phyloP scores from a whole-genome alignment of 2,329 filamentous ascomycete species.

The Penicillium sp. region DNA sequence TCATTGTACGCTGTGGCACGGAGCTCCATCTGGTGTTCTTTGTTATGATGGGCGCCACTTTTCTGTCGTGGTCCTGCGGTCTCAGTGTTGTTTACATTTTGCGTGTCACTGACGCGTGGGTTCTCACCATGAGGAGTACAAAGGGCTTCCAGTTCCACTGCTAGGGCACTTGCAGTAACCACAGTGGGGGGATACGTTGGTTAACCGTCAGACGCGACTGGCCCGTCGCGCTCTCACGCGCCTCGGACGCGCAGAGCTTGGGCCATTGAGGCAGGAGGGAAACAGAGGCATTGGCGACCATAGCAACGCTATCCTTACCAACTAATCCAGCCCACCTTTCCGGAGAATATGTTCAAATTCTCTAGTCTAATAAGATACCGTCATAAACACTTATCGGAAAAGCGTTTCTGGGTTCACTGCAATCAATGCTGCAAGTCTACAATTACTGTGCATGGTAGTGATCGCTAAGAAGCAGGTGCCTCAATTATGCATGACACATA shows the following conservation, averaged over 20 bases:
- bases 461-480: not conserved
- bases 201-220: conserved; percentile 5
- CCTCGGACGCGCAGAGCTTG: conserved; percentile 22
- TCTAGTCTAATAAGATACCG: not conserved
- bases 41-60: not conserved
- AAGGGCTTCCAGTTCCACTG: not conserved
- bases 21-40: not conserved
- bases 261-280: conserved; percentile 9
- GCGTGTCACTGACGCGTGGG: not conserved
- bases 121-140: not conserved
- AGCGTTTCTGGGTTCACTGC: not conserved
- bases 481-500: too few species aligned
- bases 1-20: not conserved
- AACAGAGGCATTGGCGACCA: not conserved
- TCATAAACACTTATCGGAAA: not conserved
- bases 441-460: not conserved
- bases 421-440: conserved; percentile 11
- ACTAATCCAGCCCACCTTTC: conserved; percentile 8
- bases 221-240: conserved; percentile 18
- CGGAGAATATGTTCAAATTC: not conserved
- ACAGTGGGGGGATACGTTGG: not conserved
- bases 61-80: not conserved
- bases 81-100: conserved; percentile 1
- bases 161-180: not conserved
- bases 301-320: conserved; percentile 15